phyloP scores from a whole-genome alignment of 257 asterid species.

The Prunella vulgaris region DNA sequence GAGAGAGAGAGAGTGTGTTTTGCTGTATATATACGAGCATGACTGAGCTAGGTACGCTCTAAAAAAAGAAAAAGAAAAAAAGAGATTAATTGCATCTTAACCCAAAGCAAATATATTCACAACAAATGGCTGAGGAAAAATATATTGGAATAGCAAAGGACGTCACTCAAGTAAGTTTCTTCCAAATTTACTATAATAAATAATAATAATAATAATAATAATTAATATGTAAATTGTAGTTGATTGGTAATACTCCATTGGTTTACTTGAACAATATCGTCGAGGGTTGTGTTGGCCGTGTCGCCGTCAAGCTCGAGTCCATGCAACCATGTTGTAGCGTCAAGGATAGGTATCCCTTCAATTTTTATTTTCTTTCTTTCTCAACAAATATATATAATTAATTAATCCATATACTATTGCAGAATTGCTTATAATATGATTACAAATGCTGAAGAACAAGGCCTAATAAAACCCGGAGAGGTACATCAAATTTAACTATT shows the following conservation, averaged over 20 bases:
- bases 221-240: conserved; percentile 32
- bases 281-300: conserved; percentile 87
- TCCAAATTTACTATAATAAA: neutral
- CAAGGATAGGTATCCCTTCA: conserved; percentile 67
- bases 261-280: conserved; percentile 84
- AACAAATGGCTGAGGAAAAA: conserved; percentile 53
- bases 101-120: neutral
- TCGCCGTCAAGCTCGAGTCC: conserved; percentile 91
- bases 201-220: too few relatives aligned
- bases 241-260: conserved; percentile 95
- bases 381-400: neutral
- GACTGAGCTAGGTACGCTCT: neutral
- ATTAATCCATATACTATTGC: neutral
- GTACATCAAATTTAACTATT: conserved; percentile 25
- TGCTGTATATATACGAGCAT: neutral
- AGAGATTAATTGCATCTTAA: too few relatives aligned
- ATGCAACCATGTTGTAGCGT: conserved; percentile 99
- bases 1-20: too few relatives aligned
- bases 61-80: too few relatives aligned
- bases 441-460: conserved; percentile 76
- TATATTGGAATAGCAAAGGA: conserved; percentile 77
- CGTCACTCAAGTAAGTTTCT: conserved; percentile 74
- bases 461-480: conserved; percentile 81
- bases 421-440: conserved; percentile 97
- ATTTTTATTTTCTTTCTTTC: neutral